phyloP scores from a whole-genome alignment of 805 yeast species.

The Ogataea glucozyma region DNA sequence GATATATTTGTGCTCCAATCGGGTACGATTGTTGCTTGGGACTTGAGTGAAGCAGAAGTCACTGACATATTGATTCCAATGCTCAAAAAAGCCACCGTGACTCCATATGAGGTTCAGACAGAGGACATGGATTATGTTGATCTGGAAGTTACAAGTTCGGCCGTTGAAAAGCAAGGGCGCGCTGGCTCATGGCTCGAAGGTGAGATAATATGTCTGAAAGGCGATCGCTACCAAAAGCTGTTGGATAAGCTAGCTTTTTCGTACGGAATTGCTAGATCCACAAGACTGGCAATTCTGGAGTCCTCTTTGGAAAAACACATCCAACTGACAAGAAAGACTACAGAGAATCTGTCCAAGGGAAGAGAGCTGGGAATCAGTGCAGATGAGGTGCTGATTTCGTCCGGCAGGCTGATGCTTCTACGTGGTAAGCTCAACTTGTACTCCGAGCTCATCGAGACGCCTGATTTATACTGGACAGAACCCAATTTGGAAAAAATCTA shows the following conservation, averaged over 20 bases:
- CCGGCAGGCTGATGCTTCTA: conserved; percentile 73
- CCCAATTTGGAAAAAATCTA: conserved; percentile 80
- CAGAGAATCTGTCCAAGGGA: conserved; percentile 69
- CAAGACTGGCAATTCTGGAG: conserved; percentile 81
- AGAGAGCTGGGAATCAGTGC: conserved; percentile 51
- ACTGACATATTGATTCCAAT: conserved; percentile 51
- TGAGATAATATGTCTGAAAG: conserved; percentile 70
- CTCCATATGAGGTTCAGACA: conserved; percentile 58
- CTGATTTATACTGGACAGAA: conserved; percentile 92
- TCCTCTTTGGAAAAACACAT: conserved; percentile 68
- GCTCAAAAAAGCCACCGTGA: conserved; percentile 48
- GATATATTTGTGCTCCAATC: conserved; percentile 71
- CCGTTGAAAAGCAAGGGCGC: conserved; percentile 30
- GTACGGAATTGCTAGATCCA: conserved; percentile 82
- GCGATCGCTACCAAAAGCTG: conserved; percentile 48
- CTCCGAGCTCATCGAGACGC: conserved; percentile 87
- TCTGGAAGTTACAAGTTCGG: conserved; percentile 26
- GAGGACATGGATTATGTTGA: conserved; percentile 83
- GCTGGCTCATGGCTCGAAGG: conserved; percentile 45
- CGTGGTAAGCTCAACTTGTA: conserved; percentile 84
- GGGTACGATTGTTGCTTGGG: conserved; percentile 88
- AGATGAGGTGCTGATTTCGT: conserved; percentile 61
- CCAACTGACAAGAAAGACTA: conserved; percentile 58
- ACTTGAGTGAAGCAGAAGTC: conserved; percentile 58
- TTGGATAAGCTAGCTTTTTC: conserved; percentile 88